Conservation (phyloP, 345 rosid genomes). For the Salix udensis region DNA sequence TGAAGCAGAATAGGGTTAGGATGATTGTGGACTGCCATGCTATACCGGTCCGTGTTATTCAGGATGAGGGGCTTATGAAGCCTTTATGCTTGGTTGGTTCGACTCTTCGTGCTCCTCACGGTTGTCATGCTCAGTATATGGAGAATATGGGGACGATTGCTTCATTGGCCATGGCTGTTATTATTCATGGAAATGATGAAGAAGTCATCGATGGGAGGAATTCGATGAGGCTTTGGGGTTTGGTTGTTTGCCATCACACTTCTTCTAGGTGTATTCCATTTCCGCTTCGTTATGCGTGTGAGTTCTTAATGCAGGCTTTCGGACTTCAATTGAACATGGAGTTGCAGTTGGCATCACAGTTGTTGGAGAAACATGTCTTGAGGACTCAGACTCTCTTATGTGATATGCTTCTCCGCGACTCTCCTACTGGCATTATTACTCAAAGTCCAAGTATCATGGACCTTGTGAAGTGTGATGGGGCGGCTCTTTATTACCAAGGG, state of each 20-base stretch:
- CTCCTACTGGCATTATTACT: constrained; percentile 87
- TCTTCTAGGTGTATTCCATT: constrained; percentile 84
- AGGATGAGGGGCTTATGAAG: constrained; percentile 75
- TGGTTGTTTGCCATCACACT: constrained; percentile 98
- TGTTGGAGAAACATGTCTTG: constrained; percentile 83
- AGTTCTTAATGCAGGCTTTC: constrained; percentile 96
- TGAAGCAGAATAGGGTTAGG: constrained; percentile 91
- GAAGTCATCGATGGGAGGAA: constrained; percentile 68
- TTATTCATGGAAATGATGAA: constrained; percentile 80
- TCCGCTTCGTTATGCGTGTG: constrained; percentile 94
- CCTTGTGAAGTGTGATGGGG: constrained; percentile 92
- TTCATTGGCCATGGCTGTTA: constrained; percentile 83
- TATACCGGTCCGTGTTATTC: constrained; percentile 51
- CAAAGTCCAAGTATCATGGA: constrained; percentile 97
- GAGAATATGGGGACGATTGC: constrained; percentile 91
- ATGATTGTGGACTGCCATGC: constrained; percentile 94
- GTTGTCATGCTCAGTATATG: constrained; percentile 96
- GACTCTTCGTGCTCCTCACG: constrained; percentile 94
- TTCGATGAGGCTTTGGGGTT: constrained; percentile 86
- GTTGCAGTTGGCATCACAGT: constrained; percentile 79
- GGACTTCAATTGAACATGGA: constrained; percentile 98
- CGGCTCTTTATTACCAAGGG: constrained; percentile 84
- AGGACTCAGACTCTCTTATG: constrained; percentile 91
- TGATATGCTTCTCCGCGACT: constrained; percentile 96
- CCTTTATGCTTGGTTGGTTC: constrained; percentile 95